phyloP scores from a whole-genome alignment of 2,329 filamentous ascomycete species.

The Mollisiaceae sp. region DNA sequence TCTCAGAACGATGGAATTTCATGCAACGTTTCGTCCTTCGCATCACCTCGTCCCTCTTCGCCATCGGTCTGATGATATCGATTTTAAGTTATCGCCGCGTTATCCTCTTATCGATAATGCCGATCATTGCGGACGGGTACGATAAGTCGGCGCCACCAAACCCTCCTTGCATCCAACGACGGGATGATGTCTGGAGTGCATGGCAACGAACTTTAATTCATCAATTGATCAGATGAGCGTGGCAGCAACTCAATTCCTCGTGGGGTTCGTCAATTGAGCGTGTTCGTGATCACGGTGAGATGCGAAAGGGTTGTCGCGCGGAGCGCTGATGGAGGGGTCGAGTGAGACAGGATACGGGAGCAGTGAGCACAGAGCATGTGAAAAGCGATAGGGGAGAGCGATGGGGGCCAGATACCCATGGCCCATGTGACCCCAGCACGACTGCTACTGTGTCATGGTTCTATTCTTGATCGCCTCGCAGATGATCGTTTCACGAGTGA shows the following conservation, averaged over 20 bases:
- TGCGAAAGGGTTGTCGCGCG: background rate
- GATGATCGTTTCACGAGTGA: conserved; percentile 25
- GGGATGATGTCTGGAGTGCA: conserved; percentile 9
- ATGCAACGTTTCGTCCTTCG: background rate
- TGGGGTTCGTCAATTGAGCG: conserved; percentile 15
- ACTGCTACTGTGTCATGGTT: background rate
- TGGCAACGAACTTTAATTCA: background rate
- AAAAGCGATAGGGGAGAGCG: background rate
- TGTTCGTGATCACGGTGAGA: background rate
- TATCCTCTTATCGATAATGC: conserved; percentile 1
- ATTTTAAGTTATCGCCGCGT: conserved; percentile 9
- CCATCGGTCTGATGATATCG: background rate
- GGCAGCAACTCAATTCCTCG: background rate
- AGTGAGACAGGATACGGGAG: conserved; percentile 13
- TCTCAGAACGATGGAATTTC: background rate
- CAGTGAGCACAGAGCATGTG: background rate
- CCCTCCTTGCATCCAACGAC: conserved; percentile 10
- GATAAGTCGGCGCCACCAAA: conserved; percentile 3
- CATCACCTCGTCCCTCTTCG: background rate
- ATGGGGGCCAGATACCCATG: background rate
- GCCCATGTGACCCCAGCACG: conserved; percentile 5
- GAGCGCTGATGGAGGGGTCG: conserved; percentile 5
- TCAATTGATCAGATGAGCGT: conserved; percentile 18
- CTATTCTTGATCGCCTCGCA: conserved; percentile 17
- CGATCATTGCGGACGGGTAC: background rate